Base-by-base conservation (phyloP, 2,329 filamentous ascomycete genomes). In the Pyricularia pennisetigena region DNA sequence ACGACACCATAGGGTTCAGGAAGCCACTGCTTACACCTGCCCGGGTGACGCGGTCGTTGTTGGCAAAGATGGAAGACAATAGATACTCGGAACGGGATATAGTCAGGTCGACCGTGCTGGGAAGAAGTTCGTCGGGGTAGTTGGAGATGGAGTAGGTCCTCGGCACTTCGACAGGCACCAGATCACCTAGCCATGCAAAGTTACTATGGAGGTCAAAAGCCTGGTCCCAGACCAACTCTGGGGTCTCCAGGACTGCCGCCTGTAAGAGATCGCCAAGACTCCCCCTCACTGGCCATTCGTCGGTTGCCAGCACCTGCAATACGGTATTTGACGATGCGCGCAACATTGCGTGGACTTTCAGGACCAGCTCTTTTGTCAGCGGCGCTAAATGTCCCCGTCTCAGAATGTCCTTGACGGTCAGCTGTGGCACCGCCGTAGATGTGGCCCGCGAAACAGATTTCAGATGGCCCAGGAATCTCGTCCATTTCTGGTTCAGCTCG, bases 101-200 rank as follows among this genome's bases (percentile, higher is more conserved):
- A 0, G 82, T 83, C 14, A 86, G 74, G 68, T 85, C 83, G 4
- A 86, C 78, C 0, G 80, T 83, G 68, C 75, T 80, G 0, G 83
- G 83, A 0, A 86, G 78, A 4, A 86, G 74, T 65, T 84, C 83
- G 3, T 83, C 78, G 0, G 80, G 79, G 70, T 79, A 80, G 72
- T 78, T 84, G 0, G 83, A 83, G 61, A 86, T 85, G 54, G 81
- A 84, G 69, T 85, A 85, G 0, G 83, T 85, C 10, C 83, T 79
- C 0, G 83, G 83, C 0, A 85, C 79, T 71, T 85, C 83, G 2
- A 85, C 75, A 0, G 77, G 70, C 8, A 85, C 77, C 1, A 85
- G 76, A 1, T 84, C 81, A 0, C 75, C 71, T 0, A 85, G 74
- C 83, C 83, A 84, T 0, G 76, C 72, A 0, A 85, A 71, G 57